phyloP scores from a whole-genome alignment of 495 filamentous ascomycete genomes.

The Penicillium pancosmium region DNA sequence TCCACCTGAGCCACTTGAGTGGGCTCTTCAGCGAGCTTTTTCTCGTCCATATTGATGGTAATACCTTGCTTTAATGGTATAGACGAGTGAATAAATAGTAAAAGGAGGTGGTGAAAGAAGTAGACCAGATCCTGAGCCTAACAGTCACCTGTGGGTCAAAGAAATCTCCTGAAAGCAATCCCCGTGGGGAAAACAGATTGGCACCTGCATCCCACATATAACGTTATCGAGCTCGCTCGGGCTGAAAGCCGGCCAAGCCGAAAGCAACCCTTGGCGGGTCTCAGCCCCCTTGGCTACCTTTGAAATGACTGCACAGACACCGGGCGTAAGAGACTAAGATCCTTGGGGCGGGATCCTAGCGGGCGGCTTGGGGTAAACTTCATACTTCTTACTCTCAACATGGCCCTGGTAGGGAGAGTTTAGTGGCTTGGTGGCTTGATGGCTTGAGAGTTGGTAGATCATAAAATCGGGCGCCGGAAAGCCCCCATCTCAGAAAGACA shows the following conservation, averaged over 20 bases:
- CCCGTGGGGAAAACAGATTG: constrained; percentile 3
- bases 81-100: background rate
- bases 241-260: constrained; percentile 6
- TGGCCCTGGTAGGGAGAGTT: background rate
- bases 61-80: background rate
- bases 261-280: constrained; percentile 5
- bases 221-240: constrained; percentile 5
- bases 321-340: background rate
- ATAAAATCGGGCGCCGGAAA: background rate
- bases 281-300: constrained; percentile 10
- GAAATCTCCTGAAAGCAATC: constrained; percentile 1
- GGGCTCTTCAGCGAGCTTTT: background rate
- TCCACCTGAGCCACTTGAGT: constrained; percentile 1
- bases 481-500: background rate
- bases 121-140: background rate
- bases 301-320: background rate
- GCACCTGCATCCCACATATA: constrained; percentile 10
- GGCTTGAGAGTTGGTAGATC: constrained; percentile 3
- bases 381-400: background rate
- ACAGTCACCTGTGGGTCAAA: background rate
- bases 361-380: background rate
- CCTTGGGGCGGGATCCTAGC: constrained; percentile 5
- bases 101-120: constrained; percentile 2
- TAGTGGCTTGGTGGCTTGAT: constrained; percentile 5
- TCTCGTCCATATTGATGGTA: background rate